Percentiles rank a stretch among this genome's conserved stretches.
These are phyloP conservation scores for Picochlorum sp. DNA, from an alignment of 139 green algal species.

Conservation along the genomic window DNA sequence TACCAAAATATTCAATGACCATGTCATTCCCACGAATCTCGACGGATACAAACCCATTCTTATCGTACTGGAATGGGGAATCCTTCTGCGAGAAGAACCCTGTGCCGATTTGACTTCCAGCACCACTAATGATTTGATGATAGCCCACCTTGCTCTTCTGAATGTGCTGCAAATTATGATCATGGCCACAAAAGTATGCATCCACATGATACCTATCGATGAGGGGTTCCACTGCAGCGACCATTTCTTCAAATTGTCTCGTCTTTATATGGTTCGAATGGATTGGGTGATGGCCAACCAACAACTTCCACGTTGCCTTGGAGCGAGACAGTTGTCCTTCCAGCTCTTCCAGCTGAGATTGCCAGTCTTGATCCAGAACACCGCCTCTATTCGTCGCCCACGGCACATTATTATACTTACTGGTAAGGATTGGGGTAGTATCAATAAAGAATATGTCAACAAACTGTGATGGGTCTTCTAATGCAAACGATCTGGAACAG, in stretches of 20 bases:
- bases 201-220: conserved; percentile 37
- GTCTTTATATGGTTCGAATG: conserved; percentile 22
- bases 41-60: conserved; percentile 19
- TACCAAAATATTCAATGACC: conserved; percentile 17
- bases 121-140: conserved; percentile 15
- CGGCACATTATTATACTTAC: conserved; percentile 24
- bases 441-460: conserved; percentile 64
- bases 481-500: conserved; percentile 30
- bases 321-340: conserved; percentile 24
- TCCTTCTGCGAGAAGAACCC: conserved; percentile 13
- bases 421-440: conserved; percentile 46
- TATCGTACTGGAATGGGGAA: conserved; percentile 17
- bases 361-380: conserved; percentile 37
- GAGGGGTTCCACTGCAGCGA: conserved; percentile 32
- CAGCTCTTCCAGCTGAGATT: conserved; percentile 34
- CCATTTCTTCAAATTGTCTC: conserved; percentile 29
- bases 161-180: conserved; percentile 61
- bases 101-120: conserved; percentile 5
- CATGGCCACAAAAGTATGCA: conserved; percentile 55
- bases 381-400: conserved; percentile 43
- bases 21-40: background rate
- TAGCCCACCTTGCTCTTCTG: conserved; percentile 10
- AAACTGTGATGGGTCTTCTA: conserved; percentile 10
- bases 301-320: conserved; percentile 49
- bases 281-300: conserved; percentile 61